phyloP scores from a whole-genome alignment of 345 rosid genomes.

The Cardamine chenopodiifolia region DNA sequence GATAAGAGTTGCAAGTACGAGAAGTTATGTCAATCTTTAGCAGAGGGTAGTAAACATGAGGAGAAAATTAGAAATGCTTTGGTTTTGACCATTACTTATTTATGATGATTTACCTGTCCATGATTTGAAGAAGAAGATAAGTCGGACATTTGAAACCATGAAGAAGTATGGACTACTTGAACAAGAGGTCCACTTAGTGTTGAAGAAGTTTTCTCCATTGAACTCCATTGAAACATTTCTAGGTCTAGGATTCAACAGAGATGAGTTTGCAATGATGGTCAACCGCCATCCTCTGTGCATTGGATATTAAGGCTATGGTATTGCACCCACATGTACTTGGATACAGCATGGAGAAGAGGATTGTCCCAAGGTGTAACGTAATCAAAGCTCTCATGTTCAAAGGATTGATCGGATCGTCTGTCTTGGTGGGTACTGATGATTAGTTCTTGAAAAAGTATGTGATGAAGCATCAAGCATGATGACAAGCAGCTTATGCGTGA shows the following conservation, averaged over 20 bases:
- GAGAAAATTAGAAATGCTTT: background rate
- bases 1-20: background rate
- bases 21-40: background rate
- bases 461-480: slow-evolving; percentile 1
- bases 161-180: background rate
- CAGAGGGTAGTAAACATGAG: background rate
- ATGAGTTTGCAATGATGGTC: background rate
- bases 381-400: slow-evolving; percentile 24
- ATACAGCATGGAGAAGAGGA: slow-evolving; percentile 42
- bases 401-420: slow-evolving; percentile 16
- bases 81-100: background rate
- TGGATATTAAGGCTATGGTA: background rate
- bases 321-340: slow-evolving; percentile 16
- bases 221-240: background rate
- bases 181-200: background rate
- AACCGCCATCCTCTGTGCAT: background rate
- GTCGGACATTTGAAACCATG: too few relatives aligned
- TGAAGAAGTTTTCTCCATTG: background rate
- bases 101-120: too few relatives aligned
- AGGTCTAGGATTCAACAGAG: background rate
- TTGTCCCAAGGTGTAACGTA: slow-evolving; percentile 41
- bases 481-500: background rate
- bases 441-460: slow-evolving; percentile 1
- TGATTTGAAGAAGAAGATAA: background rate
- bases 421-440: background rate